phyloP scores from a whole-genome alignment of 768 basidiomycete genomes.

The Agrocybe praecox region DNA sequence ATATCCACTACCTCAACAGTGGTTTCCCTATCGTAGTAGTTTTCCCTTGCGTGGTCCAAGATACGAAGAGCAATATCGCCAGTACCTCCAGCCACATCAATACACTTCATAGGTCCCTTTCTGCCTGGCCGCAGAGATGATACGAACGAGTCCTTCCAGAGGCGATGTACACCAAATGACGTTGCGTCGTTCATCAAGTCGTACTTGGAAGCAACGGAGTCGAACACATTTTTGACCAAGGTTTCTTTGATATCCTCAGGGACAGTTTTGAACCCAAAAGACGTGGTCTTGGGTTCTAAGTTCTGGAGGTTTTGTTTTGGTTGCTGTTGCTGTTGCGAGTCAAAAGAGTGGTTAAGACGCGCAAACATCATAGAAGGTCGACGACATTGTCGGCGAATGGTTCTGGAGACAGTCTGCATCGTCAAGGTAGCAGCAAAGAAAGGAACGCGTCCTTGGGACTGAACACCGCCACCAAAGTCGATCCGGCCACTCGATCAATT shows the following conservation, averaged over 20 bases:
- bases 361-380: conserved; percentile 2
- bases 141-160: conserved; percentile 96
- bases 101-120: conserved; percentile 74
- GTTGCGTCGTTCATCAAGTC: conserved; percentile 99
- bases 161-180: conserved; percentile 91
- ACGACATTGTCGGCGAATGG: conserved; percentile 15
- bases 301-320: not conserved
- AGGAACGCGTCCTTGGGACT: not conserved
- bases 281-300: conserved; percentile 54
- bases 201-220: conserved; percentile 93
- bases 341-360: conserved; percentile 25
- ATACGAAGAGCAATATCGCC: conserved; percentile 96
- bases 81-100: conserved; percentile 97
- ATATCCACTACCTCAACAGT: conserved; percentile 91
- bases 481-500: conserved; percentile 8
- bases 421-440: conserved; percentile 9
- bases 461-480: not conserved
- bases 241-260: conserved; percentile 86
- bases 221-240: conserved; percentile 91
- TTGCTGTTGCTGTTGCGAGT: conserved; percentile 10
- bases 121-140: conserved; percentile 74
- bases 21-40: conserved; percentile 88
- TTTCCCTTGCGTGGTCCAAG: conserved; percentile 87
- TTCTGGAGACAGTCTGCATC: conserved; percentile 26
- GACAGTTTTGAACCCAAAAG: conserved; percentile 93